Percentiles rank a stretch among this genome's conserved stretches.
These are phyloP conservation scores for Candida sphagnicola DNA, from an alignment of 805 yeast genomes.

Conservation along the genomic window DNA sequence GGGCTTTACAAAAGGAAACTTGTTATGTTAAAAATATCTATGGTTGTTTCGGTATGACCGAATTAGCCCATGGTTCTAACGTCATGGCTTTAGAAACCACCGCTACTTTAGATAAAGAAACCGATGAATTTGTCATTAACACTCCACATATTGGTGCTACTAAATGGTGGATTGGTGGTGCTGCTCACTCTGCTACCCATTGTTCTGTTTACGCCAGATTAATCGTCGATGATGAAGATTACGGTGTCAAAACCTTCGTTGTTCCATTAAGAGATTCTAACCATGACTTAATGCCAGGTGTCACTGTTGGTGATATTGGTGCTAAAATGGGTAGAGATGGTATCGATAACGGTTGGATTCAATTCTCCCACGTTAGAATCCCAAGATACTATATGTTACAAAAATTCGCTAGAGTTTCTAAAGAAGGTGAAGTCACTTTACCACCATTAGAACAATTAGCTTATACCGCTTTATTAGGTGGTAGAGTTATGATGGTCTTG, in stretches of 20 bases:
- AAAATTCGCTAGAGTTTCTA: slow-evolving; percentile 67
- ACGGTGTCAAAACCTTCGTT: slow-evolving; percentile 89
- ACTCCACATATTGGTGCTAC: slow-evolving; percentile 93
- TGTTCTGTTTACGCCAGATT: slow-evolving; percentile 81
- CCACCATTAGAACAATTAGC: slow-evolving; percentile 88
- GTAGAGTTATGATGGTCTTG: slow-evolving; percentile 85
- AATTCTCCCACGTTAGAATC: slow-evolving; percentile 75
- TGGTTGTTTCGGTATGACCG: slow-evolving; percentile 95
- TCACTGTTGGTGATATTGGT: slow-evolving; percentile 88
- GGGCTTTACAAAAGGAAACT: slow-evolving; percentile 34
- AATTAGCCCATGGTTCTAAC: slow-evolving; percentile 88
- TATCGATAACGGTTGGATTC: slow-evolving; percentile 96
- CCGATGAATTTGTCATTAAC: slow-evolving; percentile 68
- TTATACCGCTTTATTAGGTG: slow-evolving; percentile 81
- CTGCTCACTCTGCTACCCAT: slow-evolving; percentile 92
- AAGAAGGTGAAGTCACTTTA: slow-evolving; percentile 65
- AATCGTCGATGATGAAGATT: slow-evolving; percentile 75
- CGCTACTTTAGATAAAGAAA: slow-evolving; percentile 66
- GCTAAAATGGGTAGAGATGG: slow-evolving; percentile 96
- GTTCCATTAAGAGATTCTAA: slow-evolving; percentile 81
- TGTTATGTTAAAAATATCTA: slow-evolving; percentile 38
- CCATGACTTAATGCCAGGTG: slow-evolving; percentile 74
- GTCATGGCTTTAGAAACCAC: slow-evolving; percentile 94
- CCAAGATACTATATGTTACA: slow-evolving; percentile 82
- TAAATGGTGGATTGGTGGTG: slow-evolving; percentile 99